Conservation (phyloP, 163 green algal species). For the Coccomyxa subellipsoidea region DNA sequence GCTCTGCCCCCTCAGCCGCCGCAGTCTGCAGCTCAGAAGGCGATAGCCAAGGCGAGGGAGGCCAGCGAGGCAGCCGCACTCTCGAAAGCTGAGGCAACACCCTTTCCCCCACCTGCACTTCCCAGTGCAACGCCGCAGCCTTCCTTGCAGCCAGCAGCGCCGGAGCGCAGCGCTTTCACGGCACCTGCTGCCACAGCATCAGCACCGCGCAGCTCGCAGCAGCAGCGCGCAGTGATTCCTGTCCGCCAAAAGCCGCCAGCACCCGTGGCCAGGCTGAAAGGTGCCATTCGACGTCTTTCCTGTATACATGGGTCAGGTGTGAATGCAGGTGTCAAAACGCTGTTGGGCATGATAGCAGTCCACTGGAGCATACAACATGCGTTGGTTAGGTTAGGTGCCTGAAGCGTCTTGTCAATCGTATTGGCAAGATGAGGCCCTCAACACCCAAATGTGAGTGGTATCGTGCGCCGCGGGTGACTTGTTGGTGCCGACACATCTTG, state of each 20-base stretch:
- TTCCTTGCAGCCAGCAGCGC: background rate
- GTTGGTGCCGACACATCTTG: too few relatives aligned
- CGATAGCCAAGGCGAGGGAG: conserved; percentile 1
- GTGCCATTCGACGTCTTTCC: background rate
- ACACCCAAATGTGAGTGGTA: too few relatives aligned
- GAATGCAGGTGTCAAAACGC: background rate
- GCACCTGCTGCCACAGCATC: too few relatives aligned
- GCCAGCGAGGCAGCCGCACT: background rate
- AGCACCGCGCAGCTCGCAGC: background rate
- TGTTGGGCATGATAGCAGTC: background rate
- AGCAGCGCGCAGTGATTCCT: background rate
- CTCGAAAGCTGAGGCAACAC: background rate
- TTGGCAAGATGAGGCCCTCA: background rate
- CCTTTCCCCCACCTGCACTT: background rate
- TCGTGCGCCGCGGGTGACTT: too few relatives aligned
- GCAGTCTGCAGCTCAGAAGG: background rate
- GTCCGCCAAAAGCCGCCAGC: background rate
- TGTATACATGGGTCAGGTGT: background rate
- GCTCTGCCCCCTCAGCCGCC: background rate
- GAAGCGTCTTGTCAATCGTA: too few relatives aligned
- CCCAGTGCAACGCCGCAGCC: background rate
- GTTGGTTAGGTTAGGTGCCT: too few relatives aligned
- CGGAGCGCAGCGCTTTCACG: too few relatives aligned
- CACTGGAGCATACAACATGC: too few relatives aligned
- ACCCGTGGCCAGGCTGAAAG: background rate